phyloP scores from a whole-genome alignment of 345 rosid species.

The Salix arbutifolia region DNA sequence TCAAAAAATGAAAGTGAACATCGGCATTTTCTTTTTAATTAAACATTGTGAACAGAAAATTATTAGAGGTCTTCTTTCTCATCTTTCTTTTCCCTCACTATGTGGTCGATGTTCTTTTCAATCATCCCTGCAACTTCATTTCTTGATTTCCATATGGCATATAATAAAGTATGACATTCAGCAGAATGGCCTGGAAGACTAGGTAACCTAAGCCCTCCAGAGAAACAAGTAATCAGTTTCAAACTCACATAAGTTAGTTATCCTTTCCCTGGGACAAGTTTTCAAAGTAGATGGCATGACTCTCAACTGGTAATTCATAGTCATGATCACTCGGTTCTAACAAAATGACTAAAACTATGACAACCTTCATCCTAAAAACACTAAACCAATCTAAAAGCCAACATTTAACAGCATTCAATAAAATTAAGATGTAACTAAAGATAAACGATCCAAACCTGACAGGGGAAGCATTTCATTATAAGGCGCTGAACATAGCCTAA shows the following conservation, averaged over 20 bases:
- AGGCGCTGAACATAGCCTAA: conserved; percentile 67
- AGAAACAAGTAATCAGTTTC: not conserved
- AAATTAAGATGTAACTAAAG: not conserved
- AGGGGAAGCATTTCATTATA: conserved; percentile 71
- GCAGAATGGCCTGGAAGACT: not conserved
- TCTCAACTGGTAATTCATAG: not conserved
- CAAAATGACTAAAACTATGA: not conserved
- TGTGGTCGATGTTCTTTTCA: not conserved
- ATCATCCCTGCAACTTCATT: not conserved
- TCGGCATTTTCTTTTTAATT: not conserved
- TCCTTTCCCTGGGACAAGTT: not conserved
- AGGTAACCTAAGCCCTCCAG: not conserved
- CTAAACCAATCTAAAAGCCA: not conserved
- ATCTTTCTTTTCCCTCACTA: not conserved
- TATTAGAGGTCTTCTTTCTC: not conserved
- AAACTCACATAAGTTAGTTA: not conserved
- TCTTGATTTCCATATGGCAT: not conserved
- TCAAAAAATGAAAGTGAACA: not conserved
- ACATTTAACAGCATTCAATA: not conserved
- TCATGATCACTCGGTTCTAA: not conserved
- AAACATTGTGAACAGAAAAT: not conserved
- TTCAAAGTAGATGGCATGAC: not conserved
- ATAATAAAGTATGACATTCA: not conserved
- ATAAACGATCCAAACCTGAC: conserved; percentile 37
- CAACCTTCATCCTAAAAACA: not conserved